These are phyloP conservation scores for Carnegiea gigantea DNA, from an alignment of 179 eudicot species.

Conservation along the genomic window DNA sequence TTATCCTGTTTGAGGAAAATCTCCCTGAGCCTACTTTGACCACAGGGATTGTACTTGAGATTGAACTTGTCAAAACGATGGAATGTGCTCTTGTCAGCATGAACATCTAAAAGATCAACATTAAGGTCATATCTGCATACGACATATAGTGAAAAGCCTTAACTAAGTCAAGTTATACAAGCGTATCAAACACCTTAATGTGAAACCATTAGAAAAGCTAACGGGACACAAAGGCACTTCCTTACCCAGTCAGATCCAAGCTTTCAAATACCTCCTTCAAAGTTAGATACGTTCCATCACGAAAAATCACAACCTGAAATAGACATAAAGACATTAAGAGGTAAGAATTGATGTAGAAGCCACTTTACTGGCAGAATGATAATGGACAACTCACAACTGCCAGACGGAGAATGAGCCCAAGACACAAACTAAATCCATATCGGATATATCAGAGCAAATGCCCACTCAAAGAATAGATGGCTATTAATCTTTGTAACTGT, in stretches of 20 bases:
- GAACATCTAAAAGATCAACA: constrained; percentile 97
- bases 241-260: constrained; percentile 96
- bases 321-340: constrained; percentile 9
- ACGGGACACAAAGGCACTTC: neutral
- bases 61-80: constrained; percentile 99
- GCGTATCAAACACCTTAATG: neutral
- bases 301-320: constrained; percentile 90
- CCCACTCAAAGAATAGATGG: neutral
- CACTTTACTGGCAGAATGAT: neutral
- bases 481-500: neutral
- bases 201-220: neutral
- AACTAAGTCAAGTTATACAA: constrained; percentile 8
- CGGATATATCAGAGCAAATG: neutral
- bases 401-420: constrained; percentile 7
- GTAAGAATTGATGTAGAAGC: neutral
- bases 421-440: neutral
- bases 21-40: constrained; percentile 99
- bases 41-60: constrained; percentile 99
- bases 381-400: neutral
- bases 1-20: constrained; percentile 98
- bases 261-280: constrained; percentile 97
- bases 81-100: constrained; percentile 99
- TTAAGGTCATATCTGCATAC: constrained; percentile 82
- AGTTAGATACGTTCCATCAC: constrained; percentile 98
- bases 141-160: neutral